phyloP scores from a whole-genome alignment of 2,329 filamentous ascomycete species.

The Claviceps spartinae region DNA sequence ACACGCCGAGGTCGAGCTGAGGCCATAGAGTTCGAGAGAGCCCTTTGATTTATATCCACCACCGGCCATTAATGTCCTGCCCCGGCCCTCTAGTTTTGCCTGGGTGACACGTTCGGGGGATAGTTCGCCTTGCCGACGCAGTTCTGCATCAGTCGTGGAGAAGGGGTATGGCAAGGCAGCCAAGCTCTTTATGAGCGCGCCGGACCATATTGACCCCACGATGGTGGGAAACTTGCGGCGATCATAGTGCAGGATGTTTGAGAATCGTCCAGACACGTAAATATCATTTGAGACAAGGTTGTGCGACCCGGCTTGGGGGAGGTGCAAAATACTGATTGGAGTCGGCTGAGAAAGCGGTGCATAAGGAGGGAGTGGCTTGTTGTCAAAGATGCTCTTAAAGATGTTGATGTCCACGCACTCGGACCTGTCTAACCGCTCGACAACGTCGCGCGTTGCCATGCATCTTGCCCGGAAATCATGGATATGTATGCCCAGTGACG shows the following conservation, averaged over 20 bases:
- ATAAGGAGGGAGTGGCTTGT: slow-evolving; percentile 42
- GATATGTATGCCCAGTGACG: slow-evolving; percentile 66
- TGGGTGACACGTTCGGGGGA: slow-evolving; percentile 39
- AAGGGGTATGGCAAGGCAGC: slow-evolving; percentile 56
- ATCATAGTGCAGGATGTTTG: slow-evolving; percentile 80
- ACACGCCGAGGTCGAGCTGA: slow-evolving; percentile 24
- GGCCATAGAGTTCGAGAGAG: slow-evolving; percentile 72
- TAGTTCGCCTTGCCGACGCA: slow-evolving; percentile 40
- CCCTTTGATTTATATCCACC: slow-evolving; percentile 90
- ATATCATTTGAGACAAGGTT: slow-evolving; percentile 60
- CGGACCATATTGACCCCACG: slow-evolving; percentile 68
- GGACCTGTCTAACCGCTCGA: slow-evolving; percentile 22
- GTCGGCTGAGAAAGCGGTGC: slow-evolving; percentile 68
- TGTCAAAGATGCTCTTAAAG: slow-evolving; percentile 32
- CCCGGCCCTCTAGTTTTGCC: slow-evolving; percentile 36
- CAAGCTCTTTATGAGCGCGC: slow-evolving; percentile 63
- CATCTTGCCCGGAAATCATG: slow-evolving; percentile 54
- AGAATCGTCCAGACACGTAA: slow-evolving; percentile 78
- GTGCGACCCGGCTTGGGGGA: slow-evolving; percentile 41
- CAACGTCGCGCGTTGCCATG: slow-evolving; percentile 17
- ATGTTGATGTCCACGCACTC: slow-evolving; percentile 15
- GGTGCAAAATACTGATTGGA: slow-evolving; percentile 69
- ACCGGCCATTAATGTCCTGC: slow-evolving; percentile 63
- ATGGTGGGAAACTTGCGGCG: slow-evolving; percentile 71
- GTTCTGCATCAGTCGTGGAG: slow-evolving; percentile 46